Evolutionary conservation across 495 filamentous ascomycete genomes (phyloP).

Genomic region (Aspergillus wentii): DNA sequence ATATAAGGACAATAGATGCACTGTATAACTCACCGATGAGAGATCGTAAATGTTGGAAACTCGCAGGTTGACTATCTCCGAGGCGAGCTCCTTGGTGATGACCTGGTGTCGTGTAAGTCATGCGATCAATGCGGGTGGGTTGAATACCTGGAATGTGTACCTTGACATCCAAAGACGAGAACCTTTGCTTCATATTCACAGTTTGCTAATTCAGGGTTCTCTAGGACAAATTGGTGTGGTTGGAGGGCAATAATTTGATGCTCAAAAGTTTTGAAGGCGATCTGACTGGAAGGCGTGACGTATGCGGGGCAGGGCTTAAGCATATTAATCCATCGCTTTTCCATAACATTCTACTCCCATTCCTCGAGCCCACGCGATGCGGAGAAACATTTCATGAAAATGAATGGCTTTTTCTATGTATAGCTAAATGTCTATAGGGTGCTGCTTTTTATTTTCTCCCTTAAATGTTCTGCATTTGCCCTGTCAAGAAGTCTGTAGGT

Average conservation of each 20-base stretch:
- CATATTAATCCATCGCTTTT: constrained; percentile 1
- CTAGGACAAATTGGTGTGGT: constrained; percentile 4
- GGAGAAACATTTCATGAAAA: no score
- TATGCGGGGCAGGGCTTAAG: constrained; percentile 40
- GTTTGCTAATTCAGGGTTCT: neutral
- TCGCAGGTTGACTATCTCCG: constrained; percentile 67
- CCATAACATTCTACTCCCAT: constrained; percentile 4
- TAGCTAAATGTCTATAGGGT: no score
- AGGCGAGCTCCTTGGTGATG: constrained; percentile 85
- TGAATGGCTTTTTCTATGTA: neutral
- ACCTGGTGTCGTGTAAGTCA: constrained; percentile 50
- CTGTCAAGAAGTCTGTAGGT: no score
- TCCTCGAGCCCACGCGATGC: no score
- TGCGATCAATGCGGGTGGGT: neutral
- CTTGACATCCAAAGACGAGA: constrained; percentile 89
- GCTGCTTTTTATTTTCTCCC: no score
- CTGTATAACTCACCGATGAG: constrained; percentile 55
- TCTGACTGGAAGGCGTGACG: constrained; percentile 31
- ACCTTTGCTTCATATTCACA: constrained; percentile 88
- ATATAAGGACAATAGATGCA: neutral
- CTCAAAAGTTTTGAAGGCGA: constrained; percentile 21
- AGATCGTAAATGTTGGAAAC: constrained; percentile 94
- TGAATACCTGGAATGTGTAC: constrained; percentile 31
- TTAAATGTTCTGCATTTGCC: no score
- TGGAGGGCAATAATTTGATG: constrained; percentile 4